Evolutionary conservation across 2,329 filamentous ascomycete species (phyloP).

Genomic region (Alternaria arbusti): DNA sequence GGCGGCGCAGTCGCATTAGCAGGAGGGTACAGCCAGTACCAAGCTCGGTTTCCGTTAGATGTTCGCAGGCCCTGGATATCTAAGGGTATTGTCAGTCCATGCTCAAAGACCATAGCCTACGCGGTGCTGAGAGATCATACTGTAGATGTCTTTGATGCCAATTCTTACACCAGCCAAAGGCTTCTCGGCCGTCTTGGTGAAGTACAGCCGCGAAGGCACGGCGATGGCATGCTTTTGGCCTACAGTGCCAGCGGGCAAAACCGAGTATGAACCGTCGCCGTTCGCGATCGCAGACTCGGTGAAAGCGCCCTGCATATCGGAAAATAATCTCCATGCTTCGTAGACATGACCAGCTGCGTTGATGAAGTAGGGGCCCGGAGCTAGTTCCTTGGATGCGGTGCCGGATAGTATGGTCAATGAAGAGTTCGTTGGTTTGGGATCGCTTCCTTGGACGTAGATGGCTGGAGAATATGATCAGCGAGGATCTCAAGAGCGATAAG

Average conservation of each 20-base stretch:
- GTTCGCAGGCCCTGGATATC: constrained; percentile 64
- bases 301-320: constrained; percentile 58
- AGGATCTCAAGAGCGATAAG: not conserved
- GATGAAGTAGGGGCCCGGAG: constrained; percentile 59
- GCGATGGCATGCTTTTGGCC: constrained; percentile 49
- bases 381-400: constrained; percentile 34
- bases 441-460: constrained; percentile 26
- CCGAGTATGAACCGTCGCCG: constrained; percentile 50
- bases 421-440: constrained; percentile 31
- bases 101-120: not conserved
- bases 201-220: constrained; percentile 64
- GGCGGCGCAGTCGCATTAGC: constrained; percentile 56
- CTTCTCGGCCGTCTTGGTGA: constrained; percentile 56
- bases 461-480: constrained; percentile 38
- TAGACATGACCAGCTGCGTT: constrained; percentile 54
- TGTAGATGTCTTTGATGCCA: constrained; percentile 68
- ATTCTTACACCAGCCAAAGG: constrained; percentile 67
- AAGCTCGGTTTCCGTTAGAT: constrained; percentile 64
- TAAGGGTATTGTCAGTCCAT: constrained; percentile 55
- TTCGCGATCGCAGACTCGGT: constrained; percentile 54
- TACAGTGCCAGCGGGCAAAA: constrained; percentile 46
- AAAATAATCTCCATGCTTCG: constrained; percentile 58
- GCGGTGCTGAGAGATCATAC: not conserved
- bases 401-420: constrained; percentile 24
- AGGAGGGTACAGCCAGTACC: constrained; percentile 59